Evolutionary conservation across 2,329 filamentous ascomycete species (phyloP).

Genomic region (Pseudocercospora musae): DNA sequence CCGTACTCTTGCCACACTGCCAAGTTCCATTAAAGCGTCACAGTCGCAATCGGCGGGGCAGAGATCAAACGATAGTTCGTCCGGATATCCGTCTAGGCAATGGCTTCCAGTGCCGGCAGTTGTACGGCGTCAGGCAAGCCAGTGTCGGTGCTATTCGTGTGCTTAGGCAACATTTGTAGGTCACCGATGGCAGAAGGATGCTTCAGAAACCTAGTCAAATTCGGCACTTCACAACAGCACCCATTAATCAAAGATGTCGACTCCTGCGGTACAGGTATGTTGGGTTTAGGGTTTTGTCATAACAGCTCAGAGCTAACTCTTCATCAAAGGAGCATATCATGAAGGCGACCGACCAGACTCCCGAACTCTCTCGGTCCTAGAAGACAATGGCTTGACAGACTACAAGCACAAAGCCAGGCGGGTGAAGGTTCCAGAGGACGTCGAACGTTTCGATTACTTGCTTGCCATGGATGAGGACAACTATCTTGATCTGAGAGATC

Average conservation of each 20-base stretch:
- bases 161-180: constrained; percentile 89
- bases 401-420: constrained; percentile 77
- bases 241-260: constrained; percentile 67
- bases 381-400: constrained; percentile 63
- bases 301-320: too few species aligned
- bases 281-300: too few species aligned
- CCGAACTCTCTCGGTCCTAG: constrained; percentile 77
- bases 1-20: neutral
- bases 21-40: neutral
- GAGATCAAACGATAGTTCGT: neutral
- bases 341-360: constrained; percentile 71
- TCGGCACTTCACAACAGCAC: constrained; percentile 48
- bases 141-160: constrained; percentile 85
- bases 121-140: neutral
- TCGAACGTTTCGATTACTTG: constrained; percentile 84
- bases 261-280: constrained; percentile 72
- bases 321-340: constrained; percentile 66
- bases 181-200: constrained; percentile 97
- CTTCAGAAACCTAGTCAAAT: constrained; percentile 67
- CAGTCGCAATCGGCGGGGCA: neutral
- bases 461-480: constrained; percentile 92
- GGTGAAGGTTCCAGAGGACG: constrained; percentile 66
- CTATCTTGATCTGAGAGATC: constrained; percentile 63
- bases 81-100: constrained; percentile 1
- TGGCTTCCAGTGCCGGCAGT: constrained; percentile 5